Evolutionary conservation across 208 protist species (phyloP).

Genomic region (Leishmania arabica): DNA sequence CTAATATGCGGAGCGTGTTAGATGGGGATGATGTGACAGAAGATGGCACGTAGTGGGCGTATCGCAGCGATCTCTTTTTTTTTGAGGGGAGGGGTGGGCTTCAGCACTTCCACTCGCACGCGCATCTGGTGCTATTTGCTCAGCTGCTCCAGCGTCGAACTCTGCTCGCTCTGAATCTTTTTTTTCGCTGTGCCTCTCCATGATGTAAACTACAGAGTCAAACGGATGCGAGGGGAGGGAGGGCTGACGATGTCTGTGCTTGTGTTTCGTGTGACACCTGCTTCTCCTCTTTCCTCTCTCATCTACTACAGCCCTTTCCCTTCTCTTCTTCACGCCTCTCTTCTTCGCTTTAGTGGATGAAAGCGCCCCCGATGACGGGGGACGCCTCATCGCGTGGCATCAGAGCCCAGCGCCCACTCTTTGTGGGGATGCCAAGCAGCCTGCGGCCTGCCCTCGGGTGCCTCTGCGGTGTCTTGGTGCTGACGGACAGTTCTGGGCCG

Average conservation of each 20-base stretch:
- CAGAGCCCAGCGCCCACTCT: neutral
- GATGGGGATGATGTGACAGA: neutral
- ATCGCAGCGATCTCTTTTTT: neutral
- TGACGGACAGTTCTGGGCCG: neutral
- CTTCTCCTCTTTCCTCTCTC: neutral
- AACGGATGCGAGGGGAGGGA: neutral
- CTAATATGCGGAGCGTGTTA: slow-evolving; percentile 21
- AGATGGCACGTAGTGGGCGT: neutral
- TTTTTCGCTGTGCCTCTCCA: neutral
- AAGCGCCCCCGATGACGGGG: neutral
- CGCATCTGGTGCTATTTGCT: neutral
- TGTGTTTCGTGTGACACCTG: neutral
- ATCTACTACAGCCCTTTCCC: neutral
- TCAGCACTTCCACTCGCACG: neutral
- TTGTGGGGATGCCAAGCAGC: neutral
- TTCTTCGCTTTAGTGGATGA: neutral
- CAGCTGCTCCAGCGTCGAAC: neutral
- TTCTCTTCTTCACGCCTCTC: neutral
- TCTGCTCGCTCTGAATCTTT: neutral
- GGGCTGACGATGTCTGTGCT: neutral
- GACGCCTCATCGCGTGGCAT: neutral
- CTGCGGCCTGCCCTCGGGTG: neutral
- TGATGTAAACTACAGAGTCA: slow-evolving; percentile 4
- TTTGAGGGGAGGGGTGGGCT: too few relatives aligned
- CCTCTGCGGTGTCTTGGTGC: neutral